phyloP scores from a whole-genome alignment of 768 basidiomycete species.

The Xerocomellus dryophilus region DNA sequence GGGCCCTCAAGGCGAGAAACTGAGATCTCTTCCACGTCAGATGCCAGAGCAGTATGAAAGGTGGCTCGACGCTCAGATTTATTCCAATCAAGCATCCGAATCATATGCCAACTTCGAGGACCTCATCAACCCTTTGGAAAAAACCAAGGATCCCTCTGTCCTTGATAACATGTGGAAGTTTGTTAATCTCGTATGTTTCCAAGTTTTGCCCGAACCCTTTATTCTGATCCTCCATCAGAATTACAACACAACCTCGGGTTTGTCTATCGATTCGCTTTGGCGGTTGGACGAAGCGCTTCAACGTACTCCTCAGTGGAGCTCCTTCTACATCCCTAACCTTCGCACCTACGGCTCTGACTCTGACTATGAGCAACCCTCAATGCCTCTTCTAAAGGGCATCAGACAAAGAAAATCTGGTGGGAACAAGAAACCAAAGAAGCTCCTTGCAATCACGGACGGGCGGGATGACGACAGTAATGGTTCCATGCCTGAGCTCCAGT shows the following conservation, averaged over 20 bases:
- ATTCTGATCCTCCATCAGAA: constrained; percentile 44
- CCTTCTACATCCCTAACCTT: constrained; percentile 34
- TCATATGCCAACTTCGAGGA: constrained; percentile 51
- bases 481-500: constrained; percentile 68
- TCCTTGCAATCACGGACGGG: constrained; percentile 51
- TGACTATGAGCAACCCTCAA: constrained; percentile 23
- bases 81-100: constrained; percentile 56
- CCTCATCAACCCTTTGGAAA: constrained; percentile 56
- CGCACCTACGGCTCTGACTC: constrained; percentile 22
- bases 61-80: constrained; percentile 69
- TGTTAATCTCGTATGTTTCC: constrained; percentile 52
- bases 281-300: constrained; percentile 49
- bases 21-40: constrained; percentile 46
- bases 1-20: constrained; percentile 50
- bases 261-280: constrained; percentile 65
- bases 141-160: constrained; percentile 45
- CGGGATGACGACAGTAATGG: constrained; percentile 40
- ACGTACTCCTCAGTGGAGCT: constrained; percentile 59
- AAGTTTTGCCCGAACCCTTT: background rate
- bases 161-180: constrained; percentile 64
- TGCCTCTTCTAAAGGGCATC: constrained; percentile 9
- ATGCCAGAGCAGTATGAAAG: constrained; percentile 60
- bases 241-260: constrained; percentile 50
- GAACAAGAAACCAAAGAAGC: constrained; percentile 36
- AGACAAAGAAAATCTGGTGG: constrained; percentile 17